Percentiles rank a stretch among this genome's conserved stretches.
These are phyloP conservation scores for Oryza coarctata DNA, from an alignment of 176 grass and related monocot genomes.

Conservation along the genomic window DNA sequence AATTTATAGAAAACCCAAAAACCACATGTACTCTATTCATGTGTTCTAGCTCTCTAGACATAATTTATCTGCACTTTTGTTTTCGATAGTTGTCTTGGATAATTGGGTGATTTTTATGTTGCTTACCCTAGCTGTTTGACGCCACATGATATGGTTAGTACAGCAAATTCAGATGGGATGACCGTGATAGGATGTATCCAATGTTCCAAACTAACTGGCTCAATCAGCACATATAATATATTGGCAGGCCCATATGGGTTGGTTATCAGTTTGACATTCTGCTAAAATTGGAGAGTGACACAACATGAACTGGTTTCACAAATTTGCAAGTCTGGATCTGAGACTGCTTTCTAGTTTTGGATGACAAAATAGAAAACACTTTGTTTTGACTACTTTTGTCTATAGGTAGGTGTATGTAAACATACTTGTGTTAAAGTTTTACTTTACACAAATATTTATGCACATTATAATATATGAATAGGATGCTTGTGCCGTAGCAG, in stretches of 20 bases:
- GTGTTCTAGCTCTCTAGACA: background rate
- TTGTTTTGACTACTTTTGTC: background rate
- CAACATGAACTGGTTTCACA: background rate
- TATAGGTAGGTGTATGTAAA: background rate
- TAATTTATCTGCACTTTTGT: background rate
- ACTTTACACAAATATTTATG: background rate
- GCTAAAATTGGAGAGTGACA: background rate
- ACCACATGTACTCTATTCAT: background rate
- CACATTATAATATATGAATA: background rate
- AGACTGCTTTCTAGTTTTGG: background rate
- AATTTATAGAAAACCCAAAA: background rate
- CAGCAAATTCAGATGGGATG: background rate
- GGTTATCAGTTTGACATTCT: background rate
- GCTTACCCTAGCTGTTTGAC: background rate
- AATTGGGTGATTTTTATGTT: background rate
- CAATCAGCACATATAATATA: background rate
- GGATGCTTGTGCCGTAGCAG: background rate
- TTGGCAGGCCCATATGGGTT: background rate
- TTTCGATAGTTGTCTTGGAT: constrained; percentile 1
- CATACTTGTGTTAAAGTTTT: background rate
- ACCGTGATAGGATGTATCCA: background rate
- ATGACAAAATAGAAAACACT: background rate
- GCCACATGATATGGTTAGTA: background rate
- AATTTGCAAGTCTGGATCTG: background rate
- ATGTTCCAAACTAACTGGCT: background rate